These are phyloP conservation scores for Excoecaria agallocha DNA, from an alignment of 345 rosid genomes.

Conservation along the genomic window DNA sequence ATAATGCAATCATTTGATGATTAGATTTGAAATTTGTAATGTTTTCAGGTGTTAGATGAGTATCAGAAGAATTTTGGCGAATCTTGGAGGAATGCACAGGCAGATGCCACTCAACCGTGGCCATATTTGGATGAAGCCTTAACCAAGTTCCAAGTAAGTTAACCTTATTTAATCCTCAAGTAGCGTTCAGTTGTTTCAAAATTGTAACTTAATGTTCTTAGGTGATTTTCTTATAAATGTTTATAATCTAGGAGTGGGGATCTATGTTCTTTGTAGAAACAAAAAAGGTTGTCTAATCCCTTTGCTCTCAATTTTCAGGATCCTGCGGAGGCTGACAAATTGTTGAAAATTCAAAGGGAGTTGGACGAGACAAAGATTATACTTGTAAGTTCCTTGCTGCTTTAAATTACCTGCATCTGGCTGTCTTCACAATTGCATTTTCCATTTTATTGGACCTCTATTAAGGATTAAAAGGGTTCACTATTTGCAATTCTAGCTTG, in stretches of 20 bases:
- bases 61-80: constrained; percentile 89
- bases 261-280: no score
- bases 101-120: constrained; percentile 70
- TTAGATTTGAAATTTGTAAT: not conserved
- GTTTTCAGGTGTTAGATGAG: constrained; percentile 75
- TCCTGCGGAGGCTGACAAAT: constrained; percentile 97
- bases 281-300: not conserved
- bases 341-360: constrained; percentile 94
- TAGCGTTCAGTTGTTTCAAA: not conserved
- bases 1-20: not conserved
- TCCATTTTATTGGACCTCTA: not conserved
- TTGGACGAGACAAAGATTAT: constrained; percentile 98
- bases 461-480: not conserved
- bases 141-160: constrained; percentile 67
- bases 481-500: not conserved
- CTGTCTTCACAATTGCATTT: not conserved
- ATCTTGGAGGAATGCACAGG: constrained; percentile 66
- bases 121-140: constrained; percentile 78
- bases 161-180: not conserved
- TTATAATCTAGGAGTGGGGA: no score
- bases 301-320: constrained; percentile 49
- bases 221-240: not conserved
- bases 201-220: not conserved
- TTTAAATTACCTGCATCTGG: not conserved
- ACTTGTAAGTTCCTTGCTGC: constrained; percentile 56